These are phyloP conservation scores for Pseudodiploospora longispora DNA, from an alignment of 2,329 filamentous ascomycete species.

Conservation along the genomic window DNA sequence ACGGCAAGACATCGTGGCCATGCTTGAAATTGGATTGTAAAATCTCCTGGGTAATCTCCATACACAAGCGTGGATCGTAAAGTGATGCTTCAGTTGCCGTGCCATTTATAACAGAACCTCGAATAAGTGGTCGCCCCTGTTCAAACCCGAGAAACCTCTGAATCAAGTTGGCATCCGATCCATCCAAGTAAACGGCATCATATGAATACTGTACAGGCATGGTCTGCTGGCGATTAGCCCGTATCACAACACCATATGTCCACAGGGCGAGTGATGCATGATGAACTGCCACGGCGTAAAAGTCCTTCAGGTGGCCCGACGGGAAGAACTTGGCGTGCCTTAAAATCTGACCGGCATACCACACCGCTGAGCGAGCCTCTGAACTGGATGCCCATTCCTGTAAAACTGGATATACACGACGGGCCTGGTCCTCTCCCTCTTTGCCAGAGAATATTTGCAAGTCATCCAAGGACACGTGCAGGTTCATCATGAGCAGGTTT, in stretches of 20 bases:
- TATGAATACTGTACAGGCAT: slow-evolving; percentile 23
- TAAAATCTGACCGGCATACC: slow-evolving; percentile 61
- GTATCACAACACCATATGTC: slow-evolving; percentile 56
- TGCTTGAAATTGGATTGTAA: slow-evolving; percentile 44
- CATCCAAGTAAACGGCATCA: slow-evolving; percentile 47
- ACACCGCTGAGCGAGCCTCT: slow-evolving; percentile 52
- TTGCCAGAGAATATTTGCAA: slow-evolving; percentile 61
- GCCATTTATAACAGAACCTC: slow-evolving; percentile 20
- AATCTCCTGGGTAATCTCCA: slow-evolving; percentile 50
- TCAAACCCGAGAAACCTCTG: slow-evolving; percentile 50
- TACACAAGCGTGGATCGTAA: slow-evolving; percentile 49
- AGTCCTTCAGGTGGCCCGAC: slow-evolving; percentile 49
- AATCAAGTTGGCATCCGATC: slow-evolving; percentile 41
- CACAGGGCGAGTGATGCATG: slow-evolving; percentile 61
- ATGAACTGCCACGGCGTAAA: slow-evolving; percentile 61
- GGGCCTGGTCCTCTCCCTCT: slow-evolving; percentile 58
- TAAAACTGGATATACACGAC: slow-evolving; percentile 48
- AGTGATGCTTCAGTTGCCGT: slow-evolving; percentile 32
- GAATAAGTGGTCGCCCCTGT: slow-evolving; percentile 45
- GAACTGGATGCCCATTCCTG: slow-evolving; percentile 49
- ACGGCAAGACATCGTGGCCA: slow-evolving; percentile 38
- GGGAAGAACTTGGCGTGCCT: slow-evolving; percentile 50
- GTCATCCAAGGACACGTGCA: slow-evolving; percentile 57
- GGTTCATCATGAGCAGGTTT: slow-evolving; percentile 52
- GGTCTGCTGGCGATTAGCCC: slow-evolving; percentile 28